Evolutionary conservation across 176 grass and related monocot species (phyloP), one percentile per base, ranked within the genome.

Genomic region (Thalia dealbata): DNA sequence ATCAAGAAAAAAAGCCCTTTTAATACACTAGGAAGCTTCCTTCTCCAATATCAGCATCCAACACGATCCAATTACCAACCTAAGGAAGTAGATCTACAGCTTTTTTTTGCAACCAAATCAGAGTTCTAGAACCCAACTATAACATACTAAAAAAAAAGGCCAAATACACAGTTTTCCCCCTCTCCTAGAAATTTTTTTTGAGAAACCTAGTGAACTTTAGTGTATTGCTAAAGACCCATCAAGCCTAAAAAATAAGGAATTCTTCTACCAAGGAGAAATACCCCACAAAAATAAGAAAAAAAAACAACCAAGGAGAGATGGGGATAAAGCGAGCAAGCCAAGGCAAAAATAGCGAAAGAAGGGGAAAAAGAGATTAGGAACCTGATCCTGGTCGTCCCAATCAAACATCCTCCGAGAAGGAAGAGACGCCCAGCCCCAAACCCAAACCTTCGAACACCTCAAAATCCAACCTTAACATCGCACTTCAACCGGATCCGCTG

Each of bases 321-420:
- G 25, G 52, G 44, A 52, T 16, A 7, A 6, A 55, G 22, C 23
- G 28, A 46, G 23, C 16, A 41, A 10, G 13, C 6, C 9, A 13
- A 29, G 23, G 48, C 0, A 10, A 62, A 46, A 62, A 22, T 6
- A 38, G 63, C 26, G n/a, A 10, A 25, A 10, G n/a, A n/a, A n/a
- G n/a, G n/a, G n/a, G n/a, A n/a, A n/a, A n/a, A n/a, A 62, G 3
- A 45, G 27, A 45, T 60, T 18, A 62, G 11, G 38, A 14, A 75
- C 73, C 73, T 63, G 73, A 27, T 75, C 58, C 41, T 48, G 18
- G 58, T 75, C 73, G 73, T 75, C 58, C 73, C 73, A 75, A 64
- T 75, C 73, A 75, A 75, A 75, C 73, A 75, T 75, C 29, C 35
- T 75, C 56, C 52, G 22, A 63, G 73, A 19, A 62, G 42, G 41